These are phyloP conservation scores for Silene uniflora DNA, from an alignment of 148 eudicot species.

Conservation along the genomic window DNA sequence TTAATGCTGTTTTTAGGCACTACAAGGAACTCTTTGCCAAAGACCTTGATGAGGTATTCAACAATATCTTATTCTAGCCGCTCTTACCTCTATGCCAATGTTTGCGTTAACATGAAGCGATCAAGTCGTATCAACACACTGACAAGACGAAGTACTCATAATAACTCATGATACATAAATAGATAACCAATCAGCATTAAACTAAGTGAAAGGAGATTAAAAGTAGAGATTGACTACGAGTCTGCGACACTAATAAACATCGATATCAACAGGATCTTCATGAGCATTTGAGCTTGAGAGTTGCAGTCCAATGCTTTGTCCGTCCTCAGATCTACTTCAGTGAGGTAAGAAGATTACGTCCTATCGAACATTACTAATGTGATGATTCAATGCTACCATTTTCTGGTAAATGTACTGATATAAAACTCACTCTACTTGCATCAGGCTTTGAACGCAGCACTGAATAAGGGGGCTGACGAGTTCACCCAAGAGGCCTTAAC, in stretches of 20 bases:
- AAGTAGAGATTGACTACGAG: not conserved
- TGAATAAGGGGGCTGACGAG: slow-evolving; percentile 48
- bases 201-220: no score
- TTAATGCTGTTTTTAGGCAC: slow-evolving; percentile 47
- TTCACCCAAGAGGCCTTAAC: slow-evolving; percentile 58
- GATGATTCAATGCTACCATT: not conserved
- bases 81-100: not conserved
- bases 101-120: no score
- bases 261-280: slow-evolving; percentile 46
- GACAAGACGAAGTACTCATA: no score
- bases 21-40: slow-evolving; percentile 68
- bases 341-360: slow-evolving; percentile 37
- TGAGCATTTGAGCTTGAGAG: slow-evolving; percentile 31
- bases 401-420: not conserved
- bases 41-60: slow-evolving; percentile 46
- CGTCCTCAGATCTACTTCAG: slow-evolving; percentile 53
- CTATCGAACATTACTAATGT: not conserved
- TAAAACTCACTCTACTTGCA: slow-evolving; percentile 1
- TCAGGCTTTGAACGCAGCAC: slow-evolving; percentile 54
- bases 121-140: not conserved
- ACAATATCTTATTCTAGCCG: no score
- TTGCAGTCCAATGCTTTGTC: slow-evolving; percentile 53
- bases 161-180: no score
- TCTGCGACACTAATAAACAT: not conserved
- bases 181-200: no score